These are phyloP conservation scores for Suillus fuscotomentosus DNA, from an alignment of 768 basidiomycete genomes.

Conservation along the genomic window DNA sequence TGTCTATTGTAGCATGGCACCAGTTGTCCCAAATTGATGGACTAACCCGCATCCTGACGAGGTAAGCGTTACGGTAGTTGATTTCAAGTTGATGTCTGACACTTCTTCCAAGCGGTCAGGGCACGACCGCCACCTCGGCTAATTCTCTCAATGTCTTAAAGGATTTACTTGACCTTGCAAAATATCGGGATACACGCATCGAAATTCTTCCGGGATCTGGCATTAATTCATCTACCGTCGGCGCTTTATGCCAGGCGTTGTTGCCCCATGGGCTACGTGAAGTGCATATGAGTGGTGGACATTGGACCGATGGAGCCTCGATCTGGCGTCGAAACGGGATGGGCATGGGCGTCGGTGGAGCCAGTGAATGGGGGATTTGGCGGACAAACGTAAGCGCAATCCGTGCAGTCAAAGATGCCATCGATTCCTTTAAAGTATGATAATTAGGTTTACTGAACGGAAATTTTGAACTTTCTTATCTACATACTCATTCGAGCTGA, in stretches of 20 bases:
- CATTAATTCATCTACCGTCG: conserved; percentile 58
- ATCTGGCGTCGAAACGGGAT: conserved; percentile 51
- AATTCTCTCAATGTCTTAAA: conserved; percentile 42
- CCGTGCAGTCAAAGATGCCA: conserved; percentile 47
- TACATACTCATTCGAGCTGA: background rate
- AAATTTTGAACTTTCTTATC: background rate
- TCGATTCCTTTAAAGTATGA: conserved; percentile 28
- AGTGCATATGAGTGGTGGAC: conserved; percentile 74
- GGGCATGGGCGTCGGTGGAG: conserved; percentile 62
- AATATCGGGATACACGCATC: conserved; percentile 10
- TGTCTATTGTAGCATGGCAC: conserved; percentile 23
- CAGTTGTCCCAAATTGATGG: conserved; percentile 57
- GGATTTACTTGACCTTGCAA: conserved; percentile 34
- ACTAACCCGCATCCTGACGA: conserved; percentile 76
- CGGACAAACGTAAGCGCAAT: conserved; percentile 53
- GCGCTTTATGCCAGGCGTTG: conserved; percentile 46
- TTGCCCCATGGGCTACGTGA: conserved; percentile 59
- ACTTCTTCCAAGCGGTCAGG: conserved; percentile 49
- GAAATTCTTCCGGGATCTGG: conserved; percentile 74
- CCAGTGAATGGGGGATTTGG: conserved; percentile 70
- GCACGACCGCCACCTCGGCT: conserved; percentile 34
- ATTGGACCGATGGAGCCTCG: conserved; percentile 58
- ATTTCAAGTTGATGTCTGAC: background rate
- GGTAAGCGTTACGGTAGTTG: conserved; percentile 39
- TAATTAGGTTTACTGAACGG: background rate